These are phyloP conservation scores for Powellomyces hirtus DNA, from an alignment of 192 early-diverging fungal species.

Conservation along the genomic window DNA sequence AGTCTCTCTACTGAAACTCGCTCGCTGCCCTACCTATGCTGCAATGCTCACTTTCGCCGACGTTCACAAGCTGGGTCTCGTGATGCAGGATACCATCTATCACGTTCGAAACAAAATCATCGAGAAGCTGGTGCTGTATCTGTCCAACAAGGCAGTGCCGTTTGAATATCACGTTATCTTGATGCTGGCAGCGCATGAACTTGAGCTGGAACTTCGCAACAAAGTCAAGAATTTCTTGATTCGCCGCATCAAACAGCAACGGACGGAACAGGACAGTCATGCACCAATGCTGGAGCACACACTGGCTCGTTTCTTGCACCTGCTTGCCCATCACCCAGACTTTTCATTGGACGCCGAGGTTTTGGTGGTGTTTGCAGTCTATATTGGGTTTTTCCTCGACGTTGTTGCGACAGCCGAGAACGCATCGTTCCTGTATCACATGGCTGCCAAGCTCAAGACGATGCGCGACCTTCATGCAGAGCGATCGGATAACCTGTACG, in stretches of 20 bases:
- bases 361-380: constrained; percentile 52
- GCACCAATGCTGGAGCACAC: constrained; percentile 54
- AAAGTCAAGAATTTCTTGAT: constrained; percentile 57
- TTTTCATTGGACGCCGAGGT: constrained; percentile 52
- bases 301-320: constrained; percentile 63
- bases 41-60: constrained; percentile 53
- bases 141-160: constrained; percentile 59
- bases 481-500: constrained; percentile 66
- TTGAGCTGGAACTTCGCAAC: constrained; percentile 64
- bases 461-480: constrained; percentile 54
- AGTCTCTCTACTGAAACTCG: constrained; percentile 61
- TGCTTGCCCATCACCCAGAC: constrained; percentile 85
- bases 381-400: constrained; percentile 84
- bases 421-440: constrained; percentile 76
- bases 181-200: constrained; percentile 84
- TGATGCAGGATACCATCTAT: constrained; percentile 73
- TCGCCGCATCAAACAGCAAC: constrained; percentile 27
- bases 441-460: constrained; percentile 74
- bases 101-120: constrained; percentile 75
- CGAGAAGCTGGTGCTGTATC: constrained; percentile 67
- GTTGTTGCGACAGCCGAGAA: constrained; percentile 78
- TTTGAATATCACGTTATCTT: constrained; percentile 69
- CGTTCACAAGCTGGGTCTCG: constrained; percentile 58
- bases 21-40: constrained; percentile 45
- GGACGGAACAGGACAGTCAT: constrained; percentile 1